Evolutionary conservation across 2,329 filamentous ascomycete genomes (phyloP), one percentile per base, ranked within the genome.

Genomic region (Penicillium glabrum): DNA sequence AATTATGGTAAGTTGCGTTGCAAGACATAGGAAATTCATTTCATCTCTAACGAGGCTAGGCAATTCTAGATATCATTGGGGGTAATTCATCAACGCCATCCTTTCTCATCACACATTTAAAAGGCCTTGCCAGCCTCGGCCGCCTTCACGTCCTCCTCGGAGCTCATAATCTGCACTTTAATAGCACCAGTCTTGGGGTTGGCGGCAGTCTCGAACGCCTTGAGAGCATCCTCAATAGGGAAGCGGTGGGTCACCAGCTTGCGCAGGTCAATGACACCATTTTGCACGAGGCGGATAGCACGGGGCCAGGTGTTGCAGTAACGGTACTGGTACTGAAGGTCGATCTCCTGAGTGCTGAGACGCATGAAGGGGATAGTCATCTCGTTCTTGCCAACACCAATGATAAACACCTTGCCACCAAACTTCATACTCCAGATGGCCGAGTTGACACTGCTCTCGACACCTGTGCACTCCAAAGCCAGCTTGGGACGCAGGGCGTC

Each of bases 291-390:
- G 47, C 93, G 85, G 65, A 98, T 97, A 44, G 95, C 93, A 61
- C 91, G 86, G 33, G 93, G 95, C 93, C 93, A 98, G 23, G 91
- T 96, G 80, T 98, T 97, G 79, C 84, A 85, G 81, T 98, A 98
- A 60, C 95, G 86, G 80, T 98, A 98, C 80, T 98, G 93, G 76
- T 97, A 95, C 79, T 96, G 91, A 59, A 98, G 81, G 77, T 98
- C 93, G 66, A 98, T 89, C 79, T 98, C 95, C 62, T 90, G 85
- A 6, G 93, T 93, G 68, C 89, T 93, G 56, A 93, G 84, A 51
- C 91, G 81, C 93, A 97, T 97, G 76, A 98, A 98, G 27, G 93
- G 93, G 62, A 98, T 89, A 76, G 86, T 91, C 81, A 98, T 95
- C 81, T 97, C 91, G 74, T 95, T 93, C 82, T 90, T 93, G 64